Conservation (phyloP, 2,329 filamentous ascomycete genomes). For the Xylariales sp. region DNA sequence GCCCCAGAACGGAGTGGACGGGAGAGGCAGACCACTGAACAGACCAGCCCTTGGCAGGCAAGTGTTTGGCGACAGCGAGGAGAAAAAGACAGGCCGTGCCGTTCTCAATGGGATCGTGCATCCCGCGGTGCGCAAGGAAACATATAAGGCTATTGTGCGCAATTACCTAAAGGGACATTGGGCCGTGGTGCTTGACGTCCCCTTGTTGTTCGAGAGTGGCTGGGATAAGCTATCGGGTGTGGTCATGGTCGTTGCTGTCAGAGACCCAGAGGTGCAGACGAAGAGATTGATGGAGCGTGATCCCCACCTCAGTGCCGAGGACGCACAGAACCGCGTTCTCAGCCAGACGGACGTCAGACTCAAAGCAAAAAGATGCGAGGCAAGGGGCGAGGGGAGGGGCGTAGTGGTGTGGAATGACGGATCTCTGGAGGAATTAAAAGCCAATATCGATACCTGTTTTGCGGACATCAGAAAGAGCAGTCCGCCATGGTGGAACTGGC, state of each 20-base stretch:
- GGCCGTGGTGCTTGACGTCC: conserved; percentile 93
- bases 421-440: conserved; percentile 74
- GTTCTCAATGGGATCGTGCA: conserved; percentile 92
- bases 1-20: conserved; percentile 65
- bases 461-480: conserved; percentile 69
- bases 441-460: conserved; percentile 75
- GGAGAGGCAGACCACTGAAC: conserved; percentile 81
- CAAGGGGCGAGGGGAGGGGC: conserved; percentile 72
- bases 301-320: conserved; percentile 80
- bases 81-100: conserved; percentile 75
- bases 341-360: conserved; percentile 88
- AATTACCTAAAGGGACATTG: conserved; percentile 81
- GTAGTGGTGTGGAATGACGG: conserved; percentile 93
- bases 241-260: conserved; percentile 87
- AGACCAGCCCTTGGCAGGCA: conserved; percentile 84
- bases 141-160: conserved; percentile 78
- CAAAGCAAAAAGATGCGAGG: conserved; percentile 82
- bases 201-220: conserved; percentile 87
- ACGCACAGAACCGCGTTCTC: conserved; percentile 85
- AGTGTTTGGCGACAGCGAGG: conserved; percentile 84
- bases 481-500: conserved; percentile 86
- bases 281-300: conserved; percentile 79
- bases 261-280: conserved; percentile 85
- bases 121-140: conserved; percentile 85
- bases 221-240: conserved; percentile 88